Conservation (phyloP, 257 asterid genomes). For the Jacaranda copaia region DNA sequence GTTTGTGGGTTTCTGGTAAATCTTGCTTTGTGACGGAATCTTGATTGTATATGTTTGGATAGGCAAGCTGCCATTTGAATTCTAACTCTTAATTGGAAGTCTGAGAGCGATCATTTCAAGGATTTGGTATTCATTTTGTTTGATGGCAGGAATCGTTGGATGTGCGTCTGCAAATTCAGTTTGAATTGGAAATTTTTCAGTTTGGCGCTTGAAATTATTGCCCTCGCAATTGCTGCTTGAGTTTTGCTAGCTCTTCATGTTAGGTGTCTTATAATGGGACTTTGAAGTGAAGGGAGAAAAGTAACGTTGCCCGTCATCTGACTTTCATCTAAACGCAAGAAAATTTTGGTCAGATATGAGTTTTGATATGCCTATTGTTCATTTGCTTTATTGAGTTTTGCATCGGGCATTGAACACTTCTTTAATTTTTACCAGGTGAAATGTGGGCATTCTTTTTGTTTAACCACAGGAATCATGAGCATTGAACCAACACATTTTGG, state of each 20-base stretch:
- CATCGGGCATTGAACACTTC: background rate
- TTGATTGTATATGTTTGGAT: constrained; percentile 30
- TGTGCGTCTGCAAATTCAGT: constrained; percentile 6
- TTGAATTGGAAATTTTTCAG: background rate
- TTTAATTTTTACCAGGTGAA: constrained; percentile 33
- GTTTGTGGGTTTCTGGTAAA: constrained; percentile 38
- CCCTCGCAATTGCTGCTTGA: constrained; percentile 13
- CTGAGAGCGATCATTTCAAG: background rate
- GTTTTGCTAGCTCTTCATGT: background rate
- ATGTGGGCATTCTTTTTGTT: constrained; percentile 29
- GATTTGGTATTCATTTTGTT: background rate
- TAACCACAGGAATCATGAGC: background rate
- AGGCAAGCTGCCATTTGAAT: constrained; percentile 2
- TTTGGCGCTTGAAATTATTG: constrained; percentile 23
- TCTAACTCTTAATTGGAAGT: background rate
- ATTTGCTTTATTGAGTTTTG: constrained; percentile 27
- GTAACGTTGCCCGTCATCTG: constrained; percentile 12
- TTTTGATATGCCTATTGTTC: constrained; percentile 16
- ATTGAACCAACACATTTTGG: too few relatives aligned
- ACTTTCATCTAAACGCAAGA: background rate
- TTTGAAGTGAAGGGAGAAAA: background rate
- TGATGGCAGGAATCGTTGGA: background rate
- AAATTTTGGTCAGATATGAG: background rate
- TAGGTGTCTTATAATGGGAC: too few relatives aligned
- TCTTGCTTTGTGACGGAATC: constrained; percentile 30